A percentile compares a stretch with the other conserved stretches of the same genome.
Conservation (phyloP, 139 green algal species). For the Asterochloris erici region DNA sequence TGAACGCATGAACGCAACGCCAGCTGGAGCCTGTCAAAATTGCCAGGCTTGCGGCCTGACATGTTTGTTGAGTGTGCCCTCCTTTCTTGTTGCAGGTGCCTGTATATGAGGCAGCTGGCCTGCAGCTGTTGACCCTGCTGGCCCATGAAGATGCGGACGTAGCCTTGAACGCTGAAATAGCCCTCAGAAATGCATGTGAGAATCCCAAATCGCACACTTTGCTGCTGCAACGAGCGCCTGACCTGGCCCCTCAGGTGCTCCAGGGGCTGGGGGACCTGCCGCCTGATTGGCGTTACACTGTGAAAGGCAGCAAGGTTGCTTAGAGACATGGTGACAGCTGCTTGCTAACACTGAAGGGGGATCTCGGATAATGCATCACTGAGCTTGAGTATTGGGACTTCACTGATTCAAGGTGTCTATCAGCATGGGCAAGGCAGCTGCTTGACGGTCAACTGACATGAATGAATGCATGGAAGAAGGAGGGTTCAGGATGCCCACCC, state of each 20-base stretch:
- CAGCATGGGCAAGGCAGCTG: neutral
- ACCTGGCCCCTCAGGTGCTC: neutral
- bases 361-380: neutral
- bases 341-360: neutral
- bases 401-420: neutral
- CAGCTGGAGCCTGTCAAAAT: too few species aligned
- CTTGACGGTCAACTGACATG: neutral
- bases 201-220: neutral
- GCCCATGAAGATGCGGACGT: neutral
- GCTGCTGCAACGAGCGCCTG: neutral
- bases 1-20: too few species aligned
- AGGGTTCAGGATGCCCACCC: too few species aligned
- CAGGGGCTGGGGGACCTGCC: conserved; percentile 6
- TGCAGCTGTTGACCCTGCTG: conserved; percentile 1
- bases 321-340: too few species aligned
- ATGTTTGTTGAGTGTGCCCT: too few species aligned
- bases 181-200: conserved; percentile 4
- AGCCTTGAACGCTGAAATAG: conserved; percentile 7
- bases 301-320: neutral
- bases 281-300: conserved; percentile 9
- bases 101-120: conserved; percentile 1
- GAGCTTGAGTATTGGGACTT: neutral
- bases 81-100: neutral
- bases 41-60: too few species aligned
- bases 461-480: neutral